A percentile compares a stretch with the other conserved stretches of the same genome.
Evolutionary conservation across 192 early-diverging fungal genomes (phyloP).

Genomic region (Martensiomyces pterosporus): DNA sequence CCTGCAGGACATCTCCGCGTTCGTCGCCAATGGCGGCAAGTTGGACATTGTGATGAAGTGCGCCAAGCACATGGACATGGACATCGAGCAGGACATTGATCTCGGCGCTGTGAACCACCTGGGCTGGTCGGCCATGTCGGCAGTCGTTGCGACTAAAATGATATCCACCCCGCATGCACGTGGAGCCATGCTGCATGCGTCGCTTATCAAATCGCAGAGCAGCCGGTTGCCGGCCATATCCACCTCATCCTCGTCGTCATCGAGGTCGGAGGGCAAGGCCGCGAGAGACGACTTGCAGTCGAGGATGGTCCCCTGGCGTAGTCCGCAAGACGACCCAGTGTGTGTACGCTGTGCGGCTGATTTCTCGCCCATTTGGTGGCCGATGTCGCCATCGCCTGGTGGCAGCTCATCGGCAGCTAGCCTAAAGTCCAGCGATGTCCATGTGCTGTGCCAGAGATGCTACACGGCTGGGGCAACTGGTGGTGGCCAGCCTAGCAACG

Average conservation of each 20-base stretch:
- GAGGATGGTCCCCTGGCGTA: conserved; percentile 18
- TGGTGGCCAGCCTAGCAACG: neutral
- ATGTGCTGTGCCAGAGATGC: conserved; percentile 42
- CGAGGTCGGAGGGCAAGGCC: neutral
- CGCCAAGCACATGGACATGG: conserved; percentile 6
- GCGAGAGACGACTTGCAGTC: neutral
- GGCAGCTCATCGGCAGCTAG: too few species aligned
- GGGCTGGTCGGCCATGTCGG: conserved; percentile 12
- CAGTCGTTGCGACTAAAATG: conserved; percentile 22
- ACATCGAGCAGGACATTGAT: neutral
- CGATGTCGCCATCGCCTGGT: conserved; percentile 7
- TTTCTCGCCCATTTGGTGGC: conserved; percentile 50
- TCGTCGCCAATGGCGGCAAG: conserved; percentile 1
- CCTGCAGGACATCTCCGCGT: neutral
- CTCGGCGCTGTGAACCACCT: conserved; percentile 11
- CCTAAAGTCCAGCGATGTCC: neutral
- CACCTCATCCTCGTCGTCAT: conserved; percentile 2
- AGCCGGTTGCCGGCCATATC: neutral
- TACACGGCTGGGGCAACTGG: conserved; percentile 10
- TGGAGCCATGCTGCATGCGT: conserved; percentile 8
- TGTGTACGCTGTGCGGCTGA: conserved; percentile 20
- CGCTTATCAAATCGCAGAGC: neutral
- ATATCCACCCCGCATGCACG: neutral
- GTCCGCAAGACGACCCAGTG: conserved; percentile 15
- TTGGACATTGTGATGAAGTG: conserved; percentile 9